A percentile compares a stretch with the other conserved stretches of the same genome.
phyloP scores from a whole-genome alignment of 768 basidiomycete species.

The Termitomyces sp. region DNA sequence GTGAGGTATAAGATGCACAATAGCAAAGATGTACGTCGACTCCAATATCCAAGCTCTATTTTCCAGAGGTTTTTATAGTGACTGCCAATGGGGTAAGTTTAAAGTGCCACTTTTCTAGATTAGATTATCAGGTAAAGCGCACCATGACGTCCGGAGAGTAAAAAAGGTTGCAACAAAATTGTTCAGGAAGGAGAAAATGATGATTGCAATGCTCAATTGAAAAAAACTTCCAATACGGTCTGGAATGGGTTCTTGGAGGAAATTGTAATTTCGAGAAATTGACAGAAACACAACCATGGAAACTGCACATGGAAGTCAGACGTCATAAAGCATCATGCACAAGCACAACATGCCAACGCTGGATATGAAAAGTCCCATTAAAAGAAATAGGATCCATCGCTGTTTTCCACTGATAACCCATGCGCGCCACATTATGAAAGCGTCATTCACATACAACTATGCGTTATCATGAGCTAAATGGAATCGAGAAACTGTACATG shows the following conservation, averaged over 20 bases:
- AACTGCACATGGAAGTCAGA: not conserved
- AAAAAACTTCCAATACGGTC: not conserved
- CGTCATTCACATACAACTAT: not conserved
- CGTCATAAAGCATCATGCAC: not conserved
- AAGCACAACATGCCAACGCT: not conserved
- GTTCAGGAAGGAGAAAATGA: not conserved
- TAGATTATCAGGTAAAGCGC: not conserved
- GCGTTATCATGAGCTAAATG: not conserved
- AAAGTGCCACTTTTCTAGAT: not conserved
- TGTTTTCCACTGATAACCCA: not conserved
- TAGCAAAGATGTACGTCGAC: not conserved
- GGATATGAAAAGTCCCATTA: not conserved
- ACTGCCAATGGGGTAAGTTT: not conserved
- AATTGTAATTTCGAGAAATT: not conserved
- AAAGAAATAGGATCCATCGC: not conserved
- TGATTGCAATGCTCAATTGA: not conserved
- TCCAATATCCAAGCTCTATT: not conserved
- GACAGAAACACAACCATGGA: not conserved
- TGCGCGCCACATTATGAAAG: not conserved
- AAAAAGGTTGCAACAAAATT: not conserved
- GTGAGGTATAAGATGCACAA: not conserved
- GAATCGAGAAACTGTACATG: not conserved
- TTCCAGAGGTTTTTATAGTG: too few relatives aligned
- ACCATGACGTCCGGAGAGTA: not conserved
- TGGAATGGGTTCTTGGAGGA: not conserved